Conservation (phyloP, 345 rosid genomes). For the Psidium guajava region DNA sequence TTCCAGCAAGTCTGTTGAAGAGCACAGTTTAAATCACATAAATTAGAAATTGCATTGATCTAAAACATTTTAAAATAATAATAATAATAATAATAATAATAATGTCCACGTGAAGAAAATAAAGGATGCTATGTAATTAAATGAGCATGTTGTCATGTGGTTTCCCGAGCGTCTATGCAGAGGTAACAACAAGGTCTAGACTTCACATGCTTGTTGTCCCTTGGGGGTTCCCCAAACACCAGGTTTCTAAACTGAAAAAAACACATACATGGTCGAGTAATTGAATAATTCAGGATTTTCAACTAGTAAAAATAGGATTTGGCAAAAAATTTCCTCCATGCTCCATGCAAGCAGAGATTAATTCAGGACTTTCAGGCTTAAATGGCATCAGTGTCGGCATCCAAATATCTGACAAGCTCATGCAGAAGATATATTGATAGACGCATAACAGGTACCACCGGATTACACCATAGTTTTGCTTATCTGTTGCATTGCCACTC, state of each 20-base stretch:
- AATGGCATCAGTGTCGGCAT: neutral
- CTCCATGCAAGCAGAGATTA: neutral
- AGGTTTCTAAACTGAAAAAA: neutral
- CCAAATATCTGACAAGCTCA: neutral
- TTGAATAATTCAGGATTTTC: neutral
- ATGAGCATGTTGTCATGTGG: neutral
- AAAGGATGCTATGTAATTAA: neutral
- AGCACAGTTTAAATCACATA: neutral
- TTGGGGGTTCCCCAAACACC: neutral
- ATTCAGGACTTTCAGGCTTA: neutral
- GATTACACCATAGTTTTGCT: neutral
- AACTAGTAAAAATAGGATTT: neutral
- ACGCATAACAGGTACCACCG: neutral
- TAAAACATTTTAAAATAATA: neutral
- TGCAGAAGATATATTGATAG: neutral
- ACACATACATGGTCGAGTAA: neutral
- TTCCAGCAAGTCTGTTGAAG: slow-evolving; percentile 79
- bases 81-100: neutral
- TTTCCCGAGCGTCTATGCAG: neutral
- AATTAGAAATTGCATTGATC: neutral
- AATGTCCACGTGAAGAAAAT: neutral
- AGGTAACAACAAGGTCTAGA: neutral
- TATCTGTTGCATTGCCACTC: neutral
- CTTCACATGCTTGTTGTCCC: neutral
- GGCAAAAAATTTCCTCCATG: neutral